Conservation (phyloP, 192 early-diverging fungal species). For the Geosiphon pyriformis region DNA sequence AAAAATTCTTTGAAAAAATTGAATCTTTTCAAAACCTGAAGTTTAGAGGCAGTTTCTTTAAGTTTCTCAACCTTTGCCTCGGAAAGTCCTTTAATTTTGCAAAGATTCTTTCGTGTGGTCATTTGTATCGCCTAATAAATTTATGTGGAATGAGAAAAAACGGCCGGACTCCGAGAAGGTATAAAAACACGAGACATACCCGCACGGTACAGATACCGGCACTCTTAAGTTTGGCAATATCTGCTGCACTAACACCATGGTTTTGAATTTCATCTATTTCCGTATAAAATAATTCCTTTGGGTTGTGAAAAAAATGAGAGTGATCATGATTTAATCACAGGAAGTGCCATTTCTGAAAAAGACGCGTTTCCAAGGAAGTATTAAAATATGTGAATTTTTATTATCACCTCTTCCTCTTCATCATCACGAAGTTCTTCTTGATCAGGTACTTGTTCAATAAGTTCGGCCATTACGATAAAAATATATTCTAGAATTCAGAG, state of each 20-base stretch:
- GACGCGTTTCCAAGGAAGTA: neutral
- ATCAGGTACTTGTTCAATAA: slow-evolving; percentile 22
- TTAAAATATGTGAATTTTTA: neutral
- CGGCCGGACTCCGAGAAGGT: neutral
- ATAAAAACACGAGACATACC: slow-evolving; percentile 32
- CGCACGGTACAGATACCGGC: slow-evolving; percentile 71
- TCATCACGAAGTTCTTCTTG: slow-evolving; percentile 18
- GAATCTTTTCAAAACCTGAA: slow-evolving; percentile 29
- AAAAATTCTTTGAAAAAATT: neutral
- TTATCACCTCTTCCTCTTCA: slow-evolving; percentile 5
- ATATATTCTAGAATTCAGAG: neutral
- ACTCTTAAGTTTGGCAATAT: slow-evolving; percentile 75
- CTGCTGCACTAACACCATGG: slow-evolving; percentile 67
- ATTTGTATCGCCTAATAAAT: slow-evolving; percentile 61
- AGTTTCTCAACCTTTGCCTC: slow-evolving; percentile 85
- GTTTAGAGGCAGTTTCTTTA: slow-evolving; percentile 71
- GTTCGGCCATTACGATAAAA: neutral
- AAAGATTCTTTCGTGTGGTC: slow-evolving; percentile 58
- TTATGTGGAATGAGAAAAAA: neutral
- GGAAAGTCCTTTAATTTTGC: slow-evolving; percentile 75
- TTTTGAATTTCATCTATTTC: slow-evolving; percentile 53
- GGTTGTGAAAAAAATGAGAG: neutral
- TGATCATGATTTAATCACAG: neutral
- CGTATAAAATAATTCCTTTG: slow-evolving; percentile 34
- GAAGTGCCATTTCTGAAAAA: neutral